Percentiles rank a stretch among this genome's conserved stretches.
Conservation (phyloP, 208 protist species). For the Crithidia thermophila region DNA sequence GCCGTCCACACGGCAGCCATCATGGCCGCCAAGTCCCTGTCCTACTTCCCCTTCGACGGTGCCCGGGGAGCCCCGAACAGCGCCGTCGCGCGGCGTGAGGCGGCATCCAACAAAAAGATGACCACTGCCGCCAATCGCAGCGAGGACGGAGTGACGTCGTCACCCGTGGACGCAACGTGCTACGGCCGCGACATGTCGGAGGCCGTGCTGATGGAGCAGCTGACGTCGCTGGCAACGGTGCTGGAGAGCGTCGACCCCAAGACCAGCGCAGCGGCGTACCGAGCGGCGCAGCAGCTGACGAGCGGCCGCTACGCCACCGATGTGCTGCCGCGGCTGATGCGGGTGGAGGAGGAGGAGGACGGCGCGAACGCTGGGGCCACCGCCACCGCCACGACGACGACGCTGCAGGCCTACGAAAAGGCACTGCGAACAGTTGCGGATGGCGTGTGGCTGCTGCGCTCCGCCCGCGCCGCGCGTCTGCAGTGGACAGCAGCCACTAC, state of each 20-base stretch:
- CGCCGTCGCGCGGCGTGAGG: too few relatives aligned
- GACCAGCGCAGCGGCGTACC: conserved; percentile 39
- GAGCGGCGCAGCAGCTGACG: conserved; percentile 54
- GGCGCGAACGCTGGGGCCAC: background rate
- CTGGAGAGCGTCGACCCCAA: conserved; percentile 46
- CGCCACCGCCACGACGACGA: background rate
- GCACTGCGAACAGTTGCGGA: conserved; percentile 46
- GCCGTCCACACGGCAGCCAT: conserved; percentile 10
- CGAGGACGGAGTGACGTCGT: background rate
- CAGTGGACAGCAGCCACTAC: conserved; percentile 14
- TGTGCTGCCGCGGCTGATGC: conserved; percentile 61
- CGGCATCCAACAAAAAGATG: background rate
- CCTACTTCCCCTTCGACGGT: conserved; percentile 42
- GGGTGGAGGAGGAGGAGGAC: conserved; percentile 33
- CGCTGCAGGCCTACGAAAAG: conserved; percentile 28
- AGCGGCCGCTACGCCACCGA: conserved; percentile 48
- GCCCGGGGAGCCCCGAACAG: background rate
- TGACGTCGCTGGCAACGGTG: conserved; percentile 49
- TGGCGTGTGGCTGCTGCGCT: conserved; percentile 38
- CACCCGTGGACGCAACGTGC: conserved; percentile 27
- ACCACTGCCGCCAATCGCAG: conserved; percentile 1
- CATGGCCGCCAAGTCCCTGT: conserved; percentile 2
- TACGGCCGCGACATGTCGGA: conserved; percentile 62
- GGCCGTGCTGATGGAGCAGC: conserved; percentile 39
- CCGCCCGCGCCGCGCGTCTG: conserved; percentile 46